Evolutionary conservation across 805 yeast genomes (phyloP), one percentile per base, ranked within the genome.

Genomic region (Debaryomyces hansenii): DNA sequence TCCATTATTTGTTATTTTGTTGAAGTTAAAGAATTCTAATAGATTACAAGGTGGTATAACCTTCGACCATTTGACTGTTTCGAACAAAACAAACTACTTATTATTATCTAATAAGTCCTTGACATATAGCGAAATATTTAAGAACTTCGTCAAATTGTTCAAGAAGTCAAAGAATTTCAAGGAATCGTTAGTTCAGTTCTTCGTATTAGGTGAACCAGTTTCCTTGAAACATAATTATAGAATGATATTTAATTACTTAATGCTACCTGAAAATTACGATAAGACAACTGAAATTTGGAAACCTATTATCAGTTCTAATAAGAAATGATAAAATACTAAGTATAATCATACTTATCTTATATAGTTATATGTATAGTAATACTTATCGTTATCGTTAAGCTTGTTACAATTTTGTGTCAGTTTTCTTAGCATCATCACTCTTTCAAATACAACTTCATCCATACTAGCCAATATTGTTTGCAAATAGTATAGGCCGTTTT

Each of bases 1-100:
- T 59, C 99, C 99, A 1, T 59, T 92, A 9, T 92, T 94, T 66
- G 91, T 90, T 1, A 59, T 92, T 2, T 69, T 95, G 42, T 69
- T 94, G 39, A 80, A 94, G 55, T 39, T 89, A 40, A 94, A 92
- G 62, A 92, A 91, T 60, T 83, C 90, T 7, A 82, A 79, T 44
- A 72, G 85, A 44, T 58, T 80, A 15, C 84, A 82, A 40, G 82
- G 82, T 0, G 84, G 84, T 0, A 62, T 80, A 5, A 60, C 56
- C 8, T 67, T 79, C 44, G 57, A 61, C 18, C 55, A 56, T 27
- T 28, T 59, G 15, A 45, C 48, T 10, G 48, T 48, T 4, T 20
- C 36, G 3, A 50, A 48, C 11, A 40, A 44, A 3, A 54, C 62
- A 15, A 62, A 57, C 44, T 68, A 70, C 50, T 37, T 70, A 29